phyloP scores from a whole-genome alignment of 306 rosid genomes.

The Sechiopsis laciniata region DNA sequence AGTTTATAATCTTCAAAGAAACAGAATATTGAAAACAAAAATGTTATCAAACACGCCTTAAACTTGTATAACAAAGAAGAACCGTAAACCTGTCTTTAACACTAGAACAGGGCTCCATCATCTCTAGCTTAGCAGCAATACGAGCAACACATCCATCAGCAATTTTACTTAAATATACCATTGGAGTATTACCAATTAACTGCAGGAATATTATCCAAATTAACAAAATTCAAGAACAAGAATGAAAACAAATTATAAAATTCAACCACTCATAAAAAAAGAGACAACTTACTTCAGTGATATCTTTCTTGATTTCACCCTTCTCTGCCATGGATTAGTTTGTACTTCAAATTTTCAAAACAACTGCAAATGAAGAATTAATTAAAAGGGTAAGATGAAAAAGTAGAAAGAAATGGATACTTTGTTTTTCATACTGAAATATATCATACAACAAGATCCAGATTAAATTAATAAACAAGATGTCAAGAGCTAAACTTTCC shows the following conservation, averaged over 20 bases:
- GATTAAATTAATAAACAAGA: neutral
- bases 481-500: neutral
- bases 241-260: neutral
- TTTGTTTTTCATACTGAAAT: neutral
- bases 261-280: neutral
- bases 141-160: conserved; percentile 61
- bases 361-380: conserved; percentile 13
- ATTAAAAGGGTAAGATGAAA: neutral
- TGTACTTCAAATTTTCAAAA: neutral
- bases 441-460: neutral
- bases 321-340: conserved; percentile 42
- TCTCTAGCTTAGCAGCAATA: conserved; percentile 82
- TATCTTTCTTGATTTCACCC: conserved; percentile 58
- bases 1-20: neutral
- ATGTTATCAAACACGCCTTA: no score
- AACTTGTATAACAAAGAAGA: no score
- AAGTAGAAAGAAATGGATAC: neutral
- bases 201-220: neutral
- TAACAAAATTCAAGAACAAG: neutral
- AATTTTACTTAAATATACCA: conserved; percentile 3
- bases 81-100: conserved; percentile 67
- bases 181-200: no score
- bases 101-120: conserved; percentile 93
- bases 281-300: conserved; percentile 45
- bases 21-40: no score